Evolutionary conservation across 1,284 basidiomycete genomes (phyloP), one percentile per base, ranked within the genome.

Genomic region (Cystobasidiaceae sp.): DNA sequence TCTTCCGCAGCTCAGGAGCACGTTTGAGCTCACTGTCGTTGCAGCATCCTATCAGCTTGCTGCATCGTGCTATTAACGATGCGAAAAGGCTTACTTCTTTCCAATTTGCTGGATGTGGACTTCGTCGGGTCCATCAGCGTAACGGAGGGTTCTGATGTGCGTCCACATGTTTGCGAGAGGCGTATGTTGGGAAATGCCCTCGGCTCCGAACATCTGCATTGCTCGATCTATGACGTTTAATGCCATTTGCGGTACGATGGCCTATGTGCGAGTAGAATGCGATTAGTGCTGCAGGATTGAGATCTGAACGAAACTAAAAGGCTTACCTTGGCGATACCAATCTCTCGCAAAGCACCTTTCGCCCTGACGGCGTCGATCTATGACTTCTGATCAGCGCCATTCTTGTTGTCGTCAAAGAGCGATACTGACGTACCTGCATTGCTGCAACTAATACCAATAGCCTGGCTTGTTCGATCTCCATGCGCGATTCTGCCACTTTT

Each of bases 321-420:
- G 73, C 79, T 59, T 66, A 89, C 93, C 83, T 98, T 98, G 64
- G 92, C 90, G 70, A 97, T 90, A 43, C 90, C 93, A 74, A 98
- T 98, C 77, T 97, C 94, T 78, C 93, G 93, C 78, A 97, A 76
- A 0, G 96, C 94, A 43, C 90, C 93, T 77, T 97, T 98, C 2
- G 94, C 90, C 70, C 88, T 85, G 74, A 84, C 80, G 71, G 85
- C 86, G 79, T 97, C 93, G 67, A 97, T 93, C 87, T 90, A 68
- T 27, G 25, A 21, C 6, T 9, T 30, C 43, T 1, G 45, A 25
- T 50, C 43, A 62, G 17, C 54, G 27, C 27, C n/a, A 48, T 25
- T 28, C 13, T 33, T 28, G 34, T 13, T 17, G 11, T 11, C 43
- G 57, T 46, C 37, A 61, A 52, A n/a, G 52, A 19, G 15, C 60